These are phyloP conservation scores for Paraphaeosphaeria minitans DNA, from an alignment of 2,329 filamentous ascomycete species.

Conservation along the genomic window DNA sequence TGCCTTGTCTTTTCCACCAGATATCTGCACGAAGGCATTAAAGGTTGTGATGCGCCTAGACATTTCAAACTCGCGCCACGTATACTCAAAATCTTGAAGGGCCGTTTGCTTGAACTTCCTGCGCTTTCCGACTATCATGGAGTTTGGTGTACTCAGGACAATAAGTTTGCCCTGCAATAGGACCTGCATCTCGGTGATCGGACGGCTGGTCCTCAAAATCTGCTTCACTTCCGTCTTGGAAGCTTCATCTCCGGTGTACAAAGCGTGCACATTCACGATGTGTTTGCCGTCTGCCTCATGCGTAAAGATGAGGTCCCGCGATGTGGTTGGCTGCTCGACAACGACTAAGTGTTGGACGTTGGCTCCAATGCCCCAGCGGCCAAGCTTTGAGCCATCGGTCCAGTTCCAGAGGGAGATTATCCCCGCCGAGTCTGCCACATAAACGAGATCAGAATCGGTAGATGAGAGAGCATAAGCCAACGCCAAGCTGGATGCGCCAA, in stretches of 20 bases:
- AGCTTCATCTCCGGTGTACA: constrained; percentile 34
- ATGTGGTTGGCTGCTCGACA: constrained; percentile 33
- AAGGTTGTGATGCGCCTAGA: constrained; percentile 63
- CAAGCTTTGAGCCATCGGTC: constrained; percentile 52
- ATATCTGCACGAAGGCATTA: constrained; percentile 49
- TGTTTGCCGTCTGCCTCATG: constrained; percentile 47
- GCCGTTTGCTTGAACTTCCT: constrained; percentile 39
- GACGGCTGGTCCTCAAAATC: constrained; percentile 45
- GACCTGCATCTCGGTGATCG: constrained; percentile 49
- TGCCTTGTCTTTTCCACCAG: constrained; percentile 50
- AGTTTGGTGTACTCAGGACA: constrained; percentile 59
- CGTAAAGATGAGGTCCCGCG: constrained; percentile 47
- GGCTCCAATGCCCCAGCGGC: constrained; percentile 50
- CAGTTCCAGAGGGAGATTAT: constrained; percentile 64
- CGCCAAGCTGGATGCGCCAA: constrained; percentile 50
- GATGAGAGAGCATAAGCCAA: constrained; percentile 59
- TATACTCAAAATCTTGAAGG: constrained; percentile 51
- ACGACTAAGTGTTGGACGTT: constrained; percentile 44
- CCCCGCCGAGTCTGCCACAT: constrained; percentile 58
- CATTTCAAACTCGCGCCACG: constrained; percentile 60
- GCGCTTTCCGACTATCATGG: constrained; percentile 66
- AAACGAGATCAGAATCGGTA: constrained; percentile 57
- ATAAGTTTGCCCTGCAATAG: constrained; percentile 64
- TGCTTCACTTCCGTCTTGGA: constrained; percentile 41
- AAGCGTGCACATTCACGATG: constrained; percentile 44